These are phyloP conservation scores for Hemisphaericaspora xylofermentans DNA, from an alignment of 1,139 yeast species.

Conservation along the genomic window DNA sequence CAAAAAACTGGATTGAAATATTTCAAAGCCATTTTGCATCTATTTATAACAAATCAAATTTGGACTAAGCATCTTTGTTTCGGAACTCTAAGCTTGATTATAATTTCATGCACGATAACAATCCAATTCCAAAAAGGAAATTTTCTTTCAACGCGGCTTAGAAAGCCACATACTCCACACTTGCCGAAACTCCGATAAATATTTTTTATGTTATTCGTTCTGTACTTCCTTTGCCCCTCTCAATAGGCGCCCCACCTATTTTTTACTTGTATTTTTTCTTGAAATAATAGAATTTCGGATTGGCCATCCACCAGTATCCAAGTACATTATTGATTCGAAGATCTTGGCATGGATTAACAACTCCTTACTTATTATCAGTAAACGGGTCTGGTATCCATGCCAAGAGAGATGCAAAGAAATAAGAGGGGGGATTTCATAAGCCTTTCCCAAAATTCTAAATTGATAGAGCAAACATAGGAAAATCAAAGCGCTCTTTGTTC, in stretches of 20 bases:
- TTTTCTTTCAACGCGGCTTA: neutral
- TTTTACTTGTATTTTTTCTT: no score
- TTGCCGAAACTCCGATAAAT: neutral
- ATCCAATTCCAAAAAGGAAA: neutral
- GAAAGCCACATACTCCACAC: neutral
- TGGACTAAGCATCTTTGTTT: neutral
- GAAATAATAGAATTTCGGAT: no score
- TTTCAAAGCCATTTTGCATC: slow-evolving; percentile 1
- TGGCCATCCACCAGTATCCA: no score
- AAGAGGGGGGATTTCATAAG: neutral
- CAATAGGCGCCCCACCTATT: neutral
- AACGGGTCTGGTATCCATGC: no score
- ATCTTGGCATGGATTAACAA: no score
- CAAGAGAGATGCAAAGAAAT: no score
- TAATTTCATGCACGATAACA: neutral
- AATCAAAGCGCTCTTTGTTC: no score
- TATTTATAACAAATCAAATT: neutral
- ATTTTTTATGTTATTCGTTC: neutral
- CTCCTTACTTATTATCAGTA: no score
- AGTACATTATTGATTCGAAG: no score
- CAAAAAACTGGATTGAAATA: neutral
- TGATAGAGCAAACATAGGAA: no score
- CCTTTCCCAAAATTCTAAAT: no score
- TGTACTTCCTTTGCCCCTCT: neutral
- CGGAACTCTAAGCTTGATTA: neutral